Evolutionary conservation across 1,284 basidiomycete genomes (phyloP).

Genomic region (Golubevia pallescens): DNA sequence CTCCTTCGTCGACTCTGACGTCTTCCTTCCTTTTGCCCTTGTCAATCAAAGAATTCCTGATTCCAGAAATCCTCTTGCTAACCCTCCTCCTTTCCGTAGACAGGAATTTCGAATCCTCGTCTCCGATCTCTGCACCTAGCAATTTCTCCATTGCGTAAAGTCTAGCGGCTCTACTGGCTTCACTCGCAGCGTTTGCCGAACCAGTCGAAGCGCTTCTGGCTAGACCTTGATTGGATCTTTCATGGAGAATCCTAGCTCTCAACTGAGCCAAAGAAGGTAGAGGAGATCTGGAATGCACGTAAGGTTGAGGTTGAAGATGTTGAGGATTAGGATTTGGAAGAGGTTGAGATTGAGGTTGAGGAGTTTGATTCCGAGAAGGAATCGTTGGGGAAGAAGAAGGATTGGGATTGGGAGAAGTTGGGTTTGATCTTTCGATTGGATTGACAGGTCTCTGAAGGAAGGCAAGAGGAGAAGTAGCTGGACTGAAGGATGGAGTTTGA

Average conservation of each 20-base stretch:
- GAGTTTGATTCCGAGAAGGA: not conserved
- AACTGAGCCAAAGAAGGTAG: conserved; percentile 58
- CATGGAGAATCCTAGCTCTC: conserved; percentile 47
- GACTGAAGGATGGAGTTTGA: too few species aligned
- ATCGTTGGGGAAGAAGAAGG: not conserved
- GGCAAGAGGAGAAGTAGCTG: too few species aligned
- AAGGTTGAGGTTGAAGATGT: conserved; percentile 18
- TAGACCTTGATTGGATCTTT: conserved; percentile 16
- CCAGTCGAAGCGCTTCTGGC: too few species aligned
- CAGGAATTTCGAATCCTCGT: too few species aligned
- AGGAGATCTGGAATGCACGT: conserved; percentile 21
- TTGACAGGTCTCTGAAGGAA: too few species aligned
- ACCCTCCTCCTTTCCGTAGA: too few species aligned
- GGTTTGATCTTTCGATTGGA: not conserved
- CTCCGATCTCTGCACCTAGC: conserved; percentile 30
- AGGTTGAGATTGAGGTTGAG: conserved; percentile 8
- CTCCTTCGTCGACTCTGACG: conserved; percentile 10
- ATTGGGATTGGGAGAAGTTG: too few species aligned
- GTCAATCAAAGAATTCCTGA: too few species aligned
- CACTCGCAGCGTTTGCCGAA: conserved; percentile 24
- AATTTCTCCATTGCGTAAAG: conserved; percentile 60
- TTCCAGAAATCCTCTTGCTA: too few species aligned
- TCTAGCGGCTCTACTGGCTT: conserved; percentile 51
- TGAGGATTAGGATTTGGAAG: not conserved
- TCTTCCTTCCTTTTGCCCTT: too few species aligned